A percentile compares a stretch with the other conserved stretches of the same genome.
phyloP scores from a whole-genome alignment of 441 rosid species.

The Croton laevigatus region DNA sequence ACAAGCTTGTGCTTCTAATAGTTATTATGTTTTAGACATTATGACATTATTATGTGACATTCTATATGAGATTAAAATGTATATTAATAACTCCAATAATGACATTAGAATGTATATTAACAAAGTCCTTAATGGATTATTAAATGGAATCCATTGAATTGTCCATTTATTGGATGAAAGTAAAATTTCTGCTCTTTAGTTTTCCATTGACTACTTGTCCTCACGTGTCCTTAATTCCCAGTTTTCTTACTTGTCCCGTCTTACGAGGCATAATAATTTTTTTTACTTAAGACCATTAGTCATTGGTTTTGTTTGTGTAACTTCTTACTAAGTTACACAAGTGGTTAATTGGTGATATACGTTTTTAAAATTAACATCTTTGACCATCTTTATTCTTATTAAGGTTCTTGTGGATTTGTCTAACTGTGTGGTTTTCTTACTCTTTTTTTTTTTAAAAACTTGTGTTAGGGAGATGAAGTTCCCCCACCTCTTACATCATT shows the following conservation, averaged over 20 bases:
- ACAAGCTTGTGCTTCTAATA: neutral
- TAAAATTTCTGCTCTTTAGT: no score
- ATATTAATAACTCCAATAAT: neutral
- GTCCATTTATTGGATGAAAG: no score
- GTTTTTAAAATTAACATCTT: neutral
- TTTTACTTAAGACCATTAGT: neutral
- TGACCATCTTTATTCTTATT: neutral
- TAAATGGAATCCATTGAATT: no score
- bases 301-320: neutral
- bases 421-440: neutral
- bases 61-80: neutral
- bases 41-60: neutral
- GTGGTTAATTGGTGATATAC: neutral
- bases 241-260: neutral
- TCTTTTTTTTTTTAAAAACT: neutral
- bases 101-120: neutral
- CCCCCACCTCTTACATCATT: conserved; percentile 77
- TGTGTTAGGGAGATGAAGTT: conserved; percentile 67
- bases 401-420: neutral
- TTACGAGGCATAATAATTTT: neutral
- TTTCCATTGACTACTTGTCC: no score
- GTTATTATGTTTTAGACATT: neutral
- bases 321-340: conserved; percentile 20
- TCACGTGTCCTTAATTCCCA: neutral
- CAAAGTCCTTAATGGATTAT: no score